Evolutionary conservation across 2,329 filamentous ascomycete species (phyloP), one percentile per base, ranked within the genome.

Genomic region (Phaeosphaeriaceae sp.): DNA sequence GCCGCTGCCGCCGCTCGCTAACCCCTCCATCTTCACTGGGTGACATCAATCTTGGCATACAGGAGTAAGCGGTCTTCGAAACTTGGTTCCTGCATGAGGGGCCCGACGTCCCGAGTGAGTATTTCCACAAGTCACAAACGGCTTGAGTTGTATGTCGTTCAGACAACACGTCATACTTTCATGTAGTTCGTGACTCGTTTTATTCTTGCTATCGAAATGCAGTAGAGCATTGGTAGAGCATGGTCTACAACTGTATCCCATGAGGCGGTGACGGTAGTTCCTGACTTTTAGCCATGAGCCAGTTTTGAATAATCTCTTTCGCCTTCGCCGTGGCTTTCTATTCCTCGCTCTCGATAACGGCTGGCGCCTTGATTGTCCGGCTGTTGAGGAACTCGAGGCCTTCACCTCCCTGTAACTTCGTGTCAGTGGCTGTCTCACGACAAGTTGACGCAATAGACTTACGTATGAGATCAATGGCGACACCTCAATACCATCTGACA

Each of bases 391-490:
- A 89, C 44, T 85, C 86, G 60, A 88, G 79, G 25, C 86, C 86
- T 76, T 89, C 87, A 55, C 87, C 87, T 52, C 83, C 84, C 85
- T 88, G 19, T 19, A 33, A 11, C 17, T 40, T n/a, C n/a, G 15
- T 21, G 21, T 45, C 42, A 45, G 42, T 45, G 19, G 11, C 19
- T 7, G 4, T 45, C 6, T 21, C 11, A 45, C 2, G 13, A 1
- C 7, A 45, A 7, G 7, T 10, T 19, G 22, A 22, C 22, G 19
- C 11, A 2, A 5, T 3, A 41, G 33, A 90, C 92, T 88, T 87
- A 96, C 93, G 76, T 99, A 99, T 86, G 93, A 97, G 76, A 96
- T 90, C 70, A 97, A 82, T 40, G 95, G 95, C 53, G 93, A 96
- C 19, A 99, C 88, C 78, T 99, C 95, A 36, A 99, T 85, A 40